Evolutionary conservation across 176 grass and related monocot genomes (phyloP).

Genomic region (Tillandsia fasciculata): DNA sequence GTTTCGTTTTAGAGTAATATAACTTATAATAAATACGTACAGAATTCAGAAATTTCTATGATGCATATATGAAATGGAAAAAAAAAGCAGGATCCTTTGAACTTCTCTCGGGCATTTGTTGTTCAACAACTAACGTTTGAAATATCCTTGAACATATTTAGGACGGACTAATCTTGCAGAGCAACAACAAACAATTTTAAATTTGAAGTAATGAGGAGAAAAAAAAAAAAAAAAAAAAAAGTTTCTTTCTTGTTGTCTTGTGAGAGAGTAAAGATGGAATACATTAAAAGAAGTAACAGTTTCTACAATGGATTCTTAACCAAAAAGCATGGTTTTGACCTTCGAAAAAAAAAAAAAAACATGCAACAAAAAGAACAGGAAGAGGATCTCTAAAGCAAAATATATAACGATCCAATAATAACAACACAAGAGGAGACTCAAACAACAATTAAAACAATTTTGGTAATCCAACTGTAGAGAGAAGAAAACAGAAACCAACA

Average conservation of each 20-base stretch:
- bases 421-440: too few species aligned
- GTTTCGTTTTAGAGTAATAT: slow-evolving; percentile 7
- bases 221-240: background rate
- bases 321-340: too few species aligned
- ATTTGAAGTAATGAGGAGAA: background rate
- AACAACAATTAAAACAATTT: background rate
- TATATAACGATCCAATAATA: too few species aligned
- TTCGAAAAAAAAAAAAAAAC: background rate
- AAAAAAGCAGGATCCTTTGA: background rate
- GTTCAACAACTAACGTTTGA: background rate
- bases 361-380: background rate
- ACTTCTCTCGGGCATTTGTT: background rate
- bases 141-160: background rate
- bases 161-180: background rate
- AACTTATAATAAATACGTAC: background rate
- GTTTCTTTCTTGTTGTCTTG: background rate
- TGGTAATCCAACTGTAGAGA: background rate
- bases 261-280: background rate
- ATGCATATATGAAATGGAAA: background rate
- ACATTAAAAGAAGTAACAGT: background rate
- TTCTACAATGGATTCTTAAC: too few species aligned
- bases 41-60: background rate
- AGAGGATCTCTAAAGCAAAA: background rate
- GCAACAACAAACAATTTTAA: background rate
- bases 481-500: background rate